Base-by-base conservation (phyloP, 2,329 filamentous ascomycete genomes). In the Aspergillus glaucus region DNA sequence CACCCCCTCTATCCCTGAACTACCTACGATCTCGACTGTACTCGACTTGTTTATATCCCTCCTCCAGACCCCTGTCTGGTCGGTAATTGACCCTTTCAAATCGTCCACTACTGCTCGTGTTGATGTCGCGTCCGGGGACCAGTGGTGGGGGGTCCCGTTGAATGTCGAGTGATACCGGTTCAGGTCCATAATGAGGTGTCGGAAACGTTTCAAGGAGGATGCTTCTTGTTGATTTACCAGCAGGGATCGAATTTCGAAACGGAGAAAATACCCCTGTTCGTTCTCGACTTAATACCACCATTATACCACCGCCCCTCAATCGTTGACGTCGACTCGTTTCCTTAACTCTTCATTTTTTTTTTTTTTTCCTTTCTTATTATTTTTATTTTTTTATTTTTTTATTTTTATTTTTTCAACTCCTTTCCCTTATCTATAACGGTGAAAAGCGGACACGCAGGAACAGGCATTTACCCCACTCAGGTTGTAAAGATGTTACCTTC, bases 401-500 rank as follows among this genome's bases (percentile, higher is more conserved):
- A 36, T 14, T 6, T 6, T 9, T 41, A 42, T 34, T 17, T 34
- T 48, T 43, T 37, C 45, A 4, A 9, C 47, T 28, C 37, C 28
- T 28, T 45, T 41, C 22, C 47, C 26, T 46, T 32, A 42, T 12
- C 26, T 49, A 19, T 43, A 43, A 17, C 24, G 26, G 45, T 28
- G 17, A 37, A 36, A 26, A 44, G 52, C 51, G 58, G 55, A 50
- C 50, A 46, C 46, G 48, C 42, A 46, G 40, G 34, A 42, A 46
- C 40, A 41, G 39, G 43, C 28, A 36, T 28, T 15, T 19, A 44
- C 43, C 21, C 39, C 32, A 50, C 39, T 45, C 37, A 40, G 8
- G 37, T 40, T 40, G 37, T 26, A 47, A 75, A 66, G 45, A 77
- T 77, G 74, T 70, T 74, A 66, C 74, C 74, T 55, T 73, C 74